Evolutionary conservation across 1,284 basidiomycete genomes (phyloP).

Genomic region (Puccinia polysora): DNA sequence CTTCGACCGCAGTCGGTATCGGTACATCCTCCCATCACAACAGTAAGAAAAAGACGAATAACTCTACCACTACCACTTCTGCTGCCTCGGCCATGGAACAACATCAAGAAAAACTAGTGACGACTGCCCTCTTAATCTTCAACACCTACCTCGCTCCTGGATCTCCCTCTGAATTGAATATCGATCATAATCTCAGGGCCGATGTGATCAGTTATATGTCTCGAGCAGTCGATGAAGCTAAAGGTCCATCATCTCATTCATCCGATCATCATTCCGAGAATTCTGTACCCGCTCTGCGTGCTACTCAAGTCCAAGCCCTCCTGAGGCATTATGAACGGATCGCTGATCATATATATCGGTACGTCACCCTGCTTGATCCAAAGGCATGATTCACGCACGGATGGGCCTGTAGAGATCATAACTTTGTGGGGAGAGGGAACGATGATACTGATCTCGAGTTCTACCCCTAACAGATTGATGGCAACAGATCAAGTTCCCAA

Average conservation of each 20-base stretch:
- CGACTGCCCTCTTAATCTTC: conserved; percentile 89
- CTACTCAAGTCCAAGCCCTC: conserved; percentile 88
- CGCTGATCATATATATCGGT: conserved; percentile 88
- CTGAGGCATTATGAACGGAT: conserved; percentile 92
- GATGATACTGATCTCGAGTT: too few species aligned
- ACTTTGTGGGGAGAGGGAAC: too few species aligned
- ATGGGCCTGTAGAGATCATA: too few species aligned
- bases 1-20: conserved; percentile 78
- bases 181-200: conserved; percentile 90
- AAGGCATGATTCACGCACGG: too few species aligned
- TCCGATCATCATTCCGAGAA: conserved; percentile 53
- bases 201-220: conserved; percentile 89
- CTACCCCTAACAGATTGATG: conserved; percentile 25
- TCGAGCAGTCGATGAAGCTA: conserved; percentile 52
- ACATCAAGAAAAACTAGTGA: conserved; percentile 90
- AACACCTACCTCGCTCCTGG: conserved; percentile 92
- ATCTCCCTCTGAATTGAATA: conserved; percentile 92
- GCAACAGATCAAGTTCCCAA: conserved; percentile 42
- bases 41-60: conserved; percentile 46
- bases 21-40: conserved; percentile 44
- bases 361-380: too few species aligned
- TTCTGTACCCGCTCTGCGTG: conserved; percentile 57
- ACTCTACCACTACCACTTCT: conserved; percentile 56
- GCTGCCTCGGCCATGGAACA: conserved; percentile 74
- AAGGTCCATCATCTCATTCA: conserved; percentile 26